Conservation (phyloP, 106 monocot genomes). For the Dendrobium officinale region DNA sequence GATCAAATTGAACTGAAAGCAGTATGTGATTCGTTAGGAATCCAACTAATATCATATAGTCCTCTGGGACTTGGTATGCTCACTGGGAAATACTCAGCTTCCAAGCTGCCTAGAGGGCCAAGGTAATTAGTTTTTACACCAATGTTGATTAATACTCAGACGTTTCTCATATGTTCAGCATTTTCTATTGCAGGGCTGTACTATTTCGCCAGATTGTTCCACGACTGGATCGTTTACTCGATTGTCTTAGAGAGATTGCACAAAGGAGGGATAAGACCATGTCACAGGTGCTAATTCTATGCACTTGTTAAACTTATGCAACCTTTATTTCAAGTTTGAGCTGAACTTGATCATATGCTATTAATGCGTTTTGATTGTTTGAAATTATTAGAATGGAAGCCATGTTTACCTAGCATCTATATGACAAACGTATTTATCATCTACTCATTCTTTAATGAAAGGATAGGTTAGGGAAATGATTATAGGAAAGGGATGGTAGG, state of each 20-base stretch:
- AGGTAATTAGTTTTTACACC: conserved; percentile 29
- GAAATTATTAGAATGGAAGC: background rate
- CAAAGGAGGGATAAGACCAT: conserved; percentile 59
- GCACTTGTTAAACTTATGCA: background rate
- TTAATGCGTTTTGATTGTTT: too few relatives aligned
- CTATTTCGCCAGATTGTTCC: conserved; percentile 91
- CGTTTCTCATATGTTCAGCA: background rate
- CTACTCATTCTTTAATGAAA: too few relatives aligned
- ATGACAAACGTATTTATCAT: too few relatives aligned
- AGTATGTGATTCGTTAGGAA: conserved; percentile 80
- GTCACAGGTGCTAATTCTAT: conserved; percentile 44
- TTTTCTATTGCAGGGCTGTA: conserved; percentile 37
- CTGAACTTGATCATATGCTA: too few relatives aligned
- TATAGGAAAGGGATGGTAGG: too few relatives aligned
- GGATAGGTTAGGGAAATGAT: too few relatives aligned
- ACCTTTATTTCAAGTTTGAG: background rate
- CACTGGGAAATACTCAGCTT: conserved; percentile 76
- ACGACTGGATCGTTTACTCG: conserved; percentile 62
- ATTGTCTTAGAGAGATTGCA: conserved; percentile 48
- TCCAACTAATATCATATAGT: conserved; percentile 85
- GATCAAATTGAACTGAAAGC: conserved; percentile 83
- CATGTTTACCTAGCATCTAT: background rate
- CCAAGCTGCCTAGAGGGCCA: conserved; percentile 75
- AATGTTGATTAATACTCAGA: background rate
- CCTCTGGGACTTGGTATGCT: conserved; percentile 97